Base-by-base conservation (phyloP, 495 filamentous ascomycete species). In the Umbilicaria muhlenbergii region DNA sequence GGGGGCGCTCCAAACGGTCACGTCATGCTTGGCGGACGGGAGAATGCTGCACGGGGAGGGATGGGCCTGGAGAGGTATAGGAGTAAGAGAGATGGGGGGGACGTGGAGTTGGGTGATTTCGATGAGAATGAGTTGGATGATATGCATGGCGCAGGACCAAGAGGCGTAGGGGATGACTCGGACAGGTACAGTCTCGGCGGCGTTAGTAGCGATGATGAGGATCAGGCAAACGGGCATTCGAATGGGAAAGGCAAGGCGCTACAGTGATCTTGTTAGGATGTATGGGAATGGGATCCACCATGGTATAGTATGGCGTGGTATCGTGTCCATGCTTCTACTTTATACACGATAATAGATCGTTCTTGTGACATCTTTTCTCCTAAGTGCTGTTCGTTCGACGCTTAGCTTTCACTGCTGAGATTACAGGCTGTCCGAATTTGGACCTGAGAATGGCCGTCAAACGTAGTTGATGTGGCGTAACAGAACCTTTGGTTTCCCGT, bases 111-210 rank as follows among this genome's bases (percentile, higher is more conserved):
- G 13, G 80, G 68, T 11, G 86, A 89, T 56, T 96, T 91, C 63
- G 87, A 96, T 51, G 91, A 95, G 61, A 73, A 72, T 35, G 84
- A 93, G 58, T 54, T 95, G 32, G 84, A 93, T 56, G 75, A 87
- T 48, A 58, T 92, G 37, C 73, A 81, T 45, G 58, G 73, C 17
- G 50, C 46, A 14, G 71, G 63, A 21, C 69, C 67, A 13, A 59
- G 47, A 45, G 52, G 49, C 36, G 44, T 19, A 8, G 44, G 47
- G 38, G 53, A 56, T 31, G 56, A 46, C 11, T 38, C 38, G 7
- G 51, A 59, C 18, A 62, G 58, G 35, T 81, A 80, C 51, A 76
- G 70, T 51, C 60, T 81, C 12, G 80, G 76, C 21, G 70, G 59
- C 15, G 70, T 39, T 10, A 79, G 75, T 48, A 69, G 69, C 50